A percentile compares a stretch with the other conserved stretches of the same genome.
Conservation (phyloP, 2,329 filamentous ascomycete genomes). For the Colletotrichum abscissum region DNA sequence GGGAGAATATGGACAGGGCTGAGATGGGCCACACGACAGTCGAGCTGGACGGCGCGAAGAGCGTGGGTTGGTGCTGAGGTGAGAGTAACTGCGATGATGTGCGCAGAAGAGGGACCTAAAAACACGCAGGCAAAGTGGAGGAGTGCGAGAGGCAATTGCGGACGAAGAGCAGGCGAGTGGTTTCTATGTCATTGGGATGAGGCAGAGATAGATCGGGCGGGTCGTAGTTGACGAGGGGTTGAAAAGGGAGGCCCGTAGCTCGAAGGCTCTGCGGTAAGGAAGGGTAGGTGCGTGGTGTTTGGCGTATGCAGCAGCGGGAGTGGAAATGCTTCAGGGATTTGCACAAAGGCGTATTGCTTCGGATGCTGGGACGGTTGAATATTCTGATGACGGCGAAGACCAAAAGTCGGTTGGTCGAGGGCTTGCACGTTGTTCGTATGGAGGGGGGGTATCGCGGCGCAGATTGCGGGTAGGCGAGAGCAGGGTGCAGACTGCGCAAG, state of each 20-base stretch:
- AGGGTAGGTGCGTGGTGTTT: neutral
- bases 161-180: neutral
- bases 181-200: slow-evolving; percentile 5
- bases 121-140: slow-evolving; percentile 19
- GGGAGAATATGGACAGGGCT: slow-evolving; percentile 8
- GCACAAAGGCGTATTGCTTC: slow-evolving; percentile 5
- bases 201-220: neutral
- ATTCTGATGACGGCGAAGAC: neutral
- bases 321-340: slow-evolving; percentile 1
- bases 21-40: slow-evolving; percentile 15
- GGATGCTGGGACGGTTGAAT: slow-evolving; percentile 4
- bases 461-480: slow-evolving; percentile 10
- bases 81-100: neutral
- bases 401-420: slow-evolving; percentile 9
- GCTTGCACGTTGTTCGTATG: slow-evolving; percentile 6
- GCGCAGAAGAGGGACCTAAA: slow-evolving; percentile 7
- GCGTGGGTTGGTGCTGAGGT: neutral
- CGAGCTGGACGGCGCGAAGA: neutral
- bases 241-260: slow-evolving; percentile 1
- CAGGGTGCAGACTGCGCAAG: slow-evolving; percentile 13
- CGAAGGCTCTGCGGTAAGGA: slow-evolving; percentile 1
- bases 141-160: slow-evolving; percentile 19
- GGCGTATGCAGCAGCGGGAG: neutral
- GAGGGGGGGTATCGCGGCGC: slow-evolving; percentile 14
- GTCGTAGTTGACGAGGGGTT: neutral